phyloP scores from a whole-genome alignment of 2,329 filamentous ascomycete species.

The Alternaria dauci region DNA sequence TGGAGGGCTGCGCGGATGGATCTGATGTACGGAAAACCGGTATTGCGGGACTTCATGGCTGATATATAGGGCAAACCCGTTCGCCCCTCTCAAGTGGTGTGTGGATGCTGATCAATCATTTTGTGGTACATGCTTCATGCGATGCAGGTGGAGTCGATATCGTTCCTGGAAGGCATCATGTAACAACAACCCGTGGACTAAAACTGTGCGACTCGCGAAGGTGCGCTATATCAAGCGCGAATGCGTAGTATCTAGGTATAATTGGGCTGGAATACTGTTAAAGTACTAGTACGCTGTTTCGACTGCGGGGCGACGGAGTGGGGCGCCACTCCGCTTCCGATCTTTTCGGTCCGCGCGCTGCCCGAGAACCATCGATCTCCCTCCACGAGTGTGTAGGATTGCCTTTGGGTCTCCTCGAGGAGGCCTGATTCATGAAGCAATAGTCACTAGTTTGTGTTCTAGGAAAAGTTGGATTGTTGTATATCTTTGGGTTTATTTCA shows the following conservation, averaged over 20 bases:
- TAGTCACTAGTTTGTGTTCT: too few species aligned
- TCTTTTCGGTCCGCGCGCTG: neutral
- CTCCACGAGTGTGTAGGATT: neutral
- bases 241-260: too few species aligned
- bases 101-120: constrained; percentile 1
- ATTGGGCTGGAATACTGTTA: neutral
- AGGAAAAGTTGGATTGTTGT: too few species aligned
- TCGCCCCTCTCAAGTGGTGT: too few species aligned
- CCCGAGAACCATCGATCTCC: neutral
- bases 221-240: neutral
- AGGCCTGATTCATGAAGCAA: too few species aligned
- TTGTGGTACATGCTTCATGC: neutral
- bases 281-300: neutral
- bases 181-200: neutral
- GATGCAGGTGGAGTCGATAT: neutral
- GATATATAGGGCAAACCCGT: neutral
- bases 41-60: neutral
- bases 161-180: neutral
- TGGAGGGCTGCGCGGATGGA: neutral
- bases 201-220: neutral
- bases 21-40: neutral
- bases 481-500: too few species aligned
- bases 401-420: too few species aligned
- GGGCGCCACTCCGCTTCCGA: neutral
- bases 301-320: neutral